These are phyloP conservation scores for Ceratobasidium sp. DNA, from an alignment of 1,284 basidiomycete genomes.

Conservation along the genomic window DNA sequence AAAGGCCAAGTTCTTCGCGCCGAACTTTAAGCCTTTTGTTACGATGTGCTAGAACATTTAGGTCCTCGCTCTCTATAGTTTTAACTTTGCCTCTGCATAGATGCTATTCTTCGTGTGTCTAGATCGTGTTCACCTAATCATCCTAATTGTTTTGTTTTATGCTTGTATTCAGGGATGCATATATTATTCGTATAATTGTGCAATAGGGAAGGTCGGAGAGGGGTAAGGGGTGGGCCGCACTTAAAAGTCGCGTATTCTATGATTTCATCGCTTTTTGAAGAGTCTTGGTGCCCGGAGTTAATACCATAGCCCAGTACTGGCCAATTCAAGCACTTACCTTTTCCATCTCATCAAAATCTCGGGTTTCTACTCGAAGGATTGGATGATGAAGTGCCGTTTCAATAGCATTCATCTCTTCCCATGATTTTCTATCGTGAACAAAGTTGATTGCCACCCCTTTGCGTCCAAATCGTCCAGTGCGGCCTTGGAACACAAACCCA, in stretches of 20 bases:
- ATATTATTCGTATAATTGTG: conserved; percentile 31
- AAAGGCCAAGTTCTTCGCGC: background rate
- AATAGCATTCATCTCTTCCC: conserved; percentile 87
- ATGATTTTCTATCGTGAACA: conserved; percentile 87
- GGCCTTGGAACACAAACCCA: conserved; percentile 66
- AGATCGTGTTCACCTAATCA: too few relatives aligned
- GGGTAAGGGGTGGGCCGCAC: too few relatives aligned
- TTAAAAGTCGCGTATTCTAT: background rate
- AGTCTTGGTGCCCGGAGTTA: conserved; percentile 11
- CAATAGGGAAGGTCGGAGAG: background rate
- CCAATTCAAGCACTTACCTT: conserved; percentile 65
- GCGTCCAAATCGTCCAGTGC: conserved; percentile 94
- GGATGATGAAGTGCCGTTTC: conserved; percentile 79
- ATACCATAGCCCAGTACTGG: background rate
- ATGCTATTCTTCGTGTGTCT: too few relatives aligned
- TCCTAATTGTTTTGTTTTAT: background rate
- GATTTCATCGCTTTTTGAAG: conserved; percentile 45
- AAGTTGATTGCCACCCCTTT: conserved; percentile 98
- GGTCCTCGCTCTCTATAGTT: background rate
- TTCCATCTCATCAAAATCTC: conserved; percentile 91
- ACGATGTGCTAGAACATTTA: background rate
- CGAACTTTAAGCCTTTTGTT: background rate
- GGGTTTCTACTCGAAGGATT: conserved; percentile 85
- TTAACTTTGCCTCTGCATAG: background rate
- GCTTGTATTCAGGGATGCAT: conserved; percentile 34